These are phyloP conservation scores for Coccomyxa subellipsoidea DNA, from an alignment of 163 green algal genomes.

Conservation along the genomic window DNA sequence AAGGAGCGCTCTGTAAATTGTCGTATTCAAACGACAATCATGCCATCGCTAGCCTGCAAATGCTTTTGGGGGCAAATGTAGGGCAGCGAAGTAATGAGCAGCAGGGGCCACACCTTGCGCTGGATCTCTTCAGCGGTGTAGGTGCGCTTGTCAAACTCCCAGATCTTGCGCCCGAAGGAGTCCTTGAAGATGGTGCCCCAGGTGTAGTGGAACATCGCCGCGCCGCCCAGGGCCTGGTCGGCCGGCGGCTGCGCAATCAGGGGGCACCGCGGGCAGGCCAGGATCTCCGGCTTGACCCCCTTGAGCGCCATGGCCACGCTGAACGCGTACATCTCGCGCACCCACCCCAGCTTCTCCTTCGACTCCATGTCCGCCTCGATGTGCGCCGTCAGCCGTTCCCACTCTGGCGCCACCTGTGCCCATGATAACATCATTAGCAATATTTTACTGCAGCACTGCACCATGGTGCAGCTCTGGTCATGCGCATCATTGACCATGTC, in stretches of 20 bases:
- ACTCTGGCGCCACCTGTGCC: slow-evolving; percentile 63
- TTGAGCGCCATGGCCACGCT: not conserved
- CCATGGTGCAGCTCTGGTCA: too few species aligned
- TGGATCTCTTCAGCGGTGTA: slow-evolving; percentile 39
- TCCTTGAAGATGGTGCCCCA: slow-evolving; percentile 69
- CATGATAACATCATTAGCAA: not conserved
- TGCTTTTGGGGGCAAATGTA: too few species aligned
- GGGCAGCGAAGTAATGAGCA: not conserved
- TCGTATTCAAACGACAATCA: too few species aligned
- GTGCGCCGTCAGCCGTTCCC: slow-evolving; percentile 74
- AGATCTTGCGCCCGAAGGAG: slow-evolving; percentile 60
- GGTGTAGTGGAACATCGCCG: slow-evolving; percentile 89
- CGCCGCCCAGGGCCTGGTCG: slow-evolving; percentile 51
- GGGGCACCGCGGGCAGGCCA: slow-evolving; percentile 32
- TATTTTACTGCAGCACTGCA: too few species aligned
- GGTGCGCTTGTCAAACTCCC: slow-evolving; percentile 75
- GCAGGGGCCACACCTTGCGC: slow-evolving; percentile 15
- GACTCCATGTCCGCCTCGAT: slow-evolving; percentile 80
- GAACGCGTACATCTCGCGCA: slow-evolving; percentile 87
- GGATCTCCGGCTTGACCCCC: slow-evolving; percentile 39
- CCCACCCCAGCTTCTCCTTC: slow-evolving; percentile 73
- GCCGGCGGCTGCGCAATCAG: slow-evolving; percentile 76
- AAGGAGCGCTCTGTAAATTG: too few species aligned
- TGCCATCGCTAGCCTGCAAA: too few species aligned
- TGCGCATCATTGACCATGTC: too few species aligned